Conservation (phyloP, 2,329 filamentous ascomycete genomes). For the Fusarium sp. region DNA sequence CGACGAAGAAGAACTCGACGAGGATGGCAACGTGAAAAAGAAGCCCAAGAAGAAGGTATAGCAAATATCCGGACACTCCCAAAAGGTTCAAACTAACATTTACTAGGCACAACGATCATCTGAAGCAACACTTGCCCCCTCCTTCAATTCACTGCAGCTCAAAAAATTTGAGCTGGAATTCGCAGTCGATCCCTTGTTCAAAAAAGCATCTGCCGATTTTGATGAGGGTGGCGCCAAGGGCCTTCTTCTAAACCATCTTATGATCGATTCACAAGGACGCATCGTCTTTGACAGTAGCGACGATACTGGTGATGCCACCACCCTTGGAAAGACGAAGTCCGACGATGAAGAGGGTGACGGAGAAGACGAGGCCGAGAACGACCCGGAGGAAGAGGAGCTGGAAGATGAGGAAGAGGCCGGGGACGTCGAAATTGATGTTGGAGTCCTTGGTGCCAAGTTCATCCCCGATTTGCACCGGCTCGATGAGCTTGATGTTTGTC, state of each 20-base stretch:
- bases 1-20: slow-evolving; percentile 70
- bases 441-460: slow-evolving; percentile 79
- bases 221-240: slow-evolving; percentile 98
- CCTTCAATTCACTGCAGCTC: slow-evolving; percentile 86
- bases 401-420: slow-evolving; percentile 57
- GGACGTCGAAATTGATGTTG: slow-evolving; percentile 79
- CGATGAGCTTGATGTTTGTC: slow-evolving; percentile 91
- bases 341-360: slow-evolving; percentile 55
- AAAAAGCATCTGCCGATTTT: slow-evolving; percentile 97
- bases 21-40: slow-evolving; percentile 69
- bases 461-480: slow-evolving; percentile 83
- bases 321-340: slow-evolving; percentile 49
- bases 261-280: slow-evolving; percentile 88
- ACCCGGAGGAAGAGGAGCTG: slow-evolving; percentile 42
- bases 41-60: slow-evolving; percentile 80
- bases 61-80: neutral
- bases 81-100: slow-evolving; percentile 12
- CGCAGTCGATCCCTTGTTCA: slow-evolving; percentile 97
- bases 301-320: slow-evolving; percentile 69
- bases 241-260: slow-evolving; percentile 92
- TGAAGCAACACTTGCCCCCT: slow-evolving; percentile 91
- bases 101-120: slow-evolving; percentile 76
- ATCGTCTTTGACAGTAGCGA: slow-evolving; percentile 99
- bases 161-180: slow-evolving; percentile 99
- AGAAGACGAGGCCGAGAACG: slow-evolving; percentile 51